Conservation (phyloP, 345 rosid species). For the Noccaea caerulescens region DNA sequence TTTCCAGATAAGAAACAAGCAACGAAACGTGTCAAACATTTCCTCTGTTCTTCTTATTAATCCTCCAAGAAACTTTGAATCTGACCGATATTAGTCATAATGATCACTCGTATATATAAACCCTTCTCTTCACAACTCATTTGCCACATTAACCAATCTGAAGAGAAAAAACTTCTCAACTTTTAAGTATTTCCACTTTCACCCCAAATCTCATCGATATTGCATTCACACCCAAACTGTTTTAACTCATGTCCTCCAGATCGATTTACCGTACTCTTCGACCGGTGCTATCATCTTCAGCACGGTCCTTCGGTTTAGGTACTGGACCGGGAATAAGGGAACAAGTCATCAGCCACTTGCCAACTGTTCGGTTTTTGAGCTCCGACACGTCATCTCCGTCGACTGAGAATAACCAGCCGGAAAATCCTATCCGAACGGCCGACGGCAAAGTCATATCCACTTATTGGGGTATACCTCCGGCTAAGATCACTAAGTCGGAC, state of each 20-base stretch:
- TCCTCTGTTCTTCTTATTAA: slow-evolving; percentile 7
- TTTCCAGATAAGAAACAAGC: background rate
- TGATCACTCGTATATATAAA: slow-evolving; percentile 22
- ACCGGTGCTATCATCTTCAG: slow-evolving; percentile 40
- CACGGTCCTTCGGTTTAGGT: slow-evolving; percentile 37
- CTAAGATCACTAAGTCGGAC: slow-evolving; percentile 54
- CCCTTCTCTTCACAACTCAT: slow-evolving; percentile 13
- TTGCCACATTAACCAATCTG: slow-evolving; percentile 9
- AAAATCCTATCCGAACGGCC: slow-evolving; percentile 19
- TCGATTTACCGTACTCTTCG: slow-evolving; percentile 38
- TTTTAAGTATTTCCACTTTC: background rate
- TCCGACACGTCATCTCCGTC: slow-evolving; percentile 34
- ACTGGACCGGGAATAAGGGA: slow-evolving; percentile 10
- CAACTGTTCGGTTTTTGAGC: slow-evolving; percentile 18
- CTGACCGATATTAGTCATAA: slow-evolving; percentile 25
- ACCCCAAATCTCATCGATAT: slow-evolving; percentile 11
- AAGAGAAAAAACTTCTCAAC: background rate
- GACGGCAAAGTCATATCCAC: slow-evolving; percentile 46
- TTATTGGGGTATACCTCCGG: slow-evolving; percentile 63
- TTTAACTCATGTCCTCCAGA: slow-evolving; percentile 28
- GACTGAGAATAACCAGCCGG: slow-evolving; percentile 14
- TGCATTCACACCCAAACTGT: background rate
- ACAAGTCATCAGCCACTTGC: slow-evolving; percentile 13
- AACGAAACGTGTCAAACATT: slow-evolving; percentile 40
- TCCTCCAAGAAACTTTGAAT: slow-evolving; percentile 44